phyloP scores from a whole-genome alignment of 257 asterid species.

The Fraxinus americana region DNA sequence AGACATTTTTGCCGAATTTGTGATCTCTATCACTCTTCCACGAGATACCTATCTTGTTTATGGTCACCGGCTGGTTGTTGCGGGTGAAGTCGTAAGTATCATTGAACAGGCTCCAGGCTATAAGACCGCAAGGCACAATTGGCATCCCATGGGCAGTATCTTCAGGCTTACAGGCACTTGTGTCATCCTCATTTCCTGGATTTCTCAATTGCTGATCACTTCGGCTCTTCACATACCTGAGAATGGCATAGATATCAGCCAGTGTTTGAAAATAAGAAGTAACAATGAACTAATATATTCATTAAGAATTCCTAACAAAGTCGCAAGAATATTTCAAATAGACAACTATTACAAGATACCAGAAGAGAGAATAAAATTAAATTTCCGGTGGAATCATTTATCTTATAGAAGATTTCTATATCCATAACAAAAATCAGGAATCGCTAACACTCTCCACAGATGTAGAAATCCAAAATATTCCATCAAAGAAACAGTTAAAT shows the following conservation, averaged over 20 bases:
- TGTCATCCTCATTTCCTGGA: slow-evolving; percentile 16
- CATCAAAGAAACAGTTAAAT: slow-evolving; percentile 2
- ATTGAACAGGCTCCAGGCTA: slow-evolving; percentile 64
- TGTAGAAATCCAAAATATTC: neutral
- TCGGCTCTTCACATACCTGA: slow-evolving; percentile 77
- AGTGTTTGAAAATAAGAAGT: neutral
- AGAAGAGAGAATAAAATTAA: neutral
- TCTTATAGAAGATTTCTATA: neutral
- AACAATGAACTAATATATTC: neutral
- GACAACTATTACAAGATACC: neutral
- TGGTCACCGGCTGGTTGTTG: slow-evolving; percentile 46
- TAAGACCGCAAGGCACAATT: slow-evolving; percentile 96
- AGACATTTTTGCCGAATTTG: slow-evolving; percentile 81
- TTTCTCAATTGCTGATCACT: slow-evolving; percentile 70
- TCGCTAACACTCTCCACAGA: neutral
- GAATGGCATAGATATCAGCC: neutral
- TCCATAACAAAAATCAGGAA: neutral
- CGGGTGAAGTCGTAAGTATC: slow-evolving; percentile 75
- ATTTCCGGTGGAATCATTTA: neutral
- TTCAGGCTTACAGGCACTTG: slow-evolving; percentile 73
- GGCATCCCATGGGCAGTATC: slow-evolving; percentile 40
- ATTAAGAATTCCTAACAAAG: neutral
- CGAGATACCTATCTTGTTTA: slow-evolving; percentile 72
- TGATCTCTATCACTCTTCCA: slow-evolving; percentile 97
- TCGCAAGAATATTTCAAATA: neutral